Conservation (phyloP, 306 rosid genomes). For the Dalbergia oliveri region DNA sequence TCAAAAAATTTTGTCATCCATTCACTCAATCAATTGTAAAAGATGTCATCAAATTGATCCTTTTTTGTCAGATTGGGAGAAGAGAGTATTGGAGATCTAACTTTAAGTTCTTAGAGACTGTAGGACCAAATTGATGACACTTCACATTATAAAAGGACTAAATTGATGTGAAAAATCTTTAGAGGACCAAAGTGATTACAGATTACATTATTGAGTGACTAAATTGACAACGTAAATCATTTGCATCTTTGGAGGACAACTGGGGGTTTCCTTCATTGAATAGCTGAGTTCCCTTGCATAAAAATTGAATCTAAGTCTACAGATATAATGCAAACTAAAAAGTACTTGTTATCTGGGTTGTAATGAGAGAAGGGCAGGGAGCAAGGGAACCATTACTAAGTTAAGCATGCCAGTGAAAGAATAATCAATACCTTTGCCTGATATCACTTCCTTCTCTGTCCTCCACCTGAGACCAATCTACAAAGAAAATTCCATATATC, state of each 20-base stretch:
- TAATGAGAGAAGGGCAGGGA: constrained; percentile 23
- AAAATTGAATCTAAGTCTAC: not conserved
- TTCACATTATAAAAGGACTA: not conserved
- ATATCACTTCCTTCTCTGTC: constrained; percentile 87
- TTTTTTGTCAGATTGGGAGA: not conserved
- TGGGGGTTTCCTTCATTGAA: not conserved
- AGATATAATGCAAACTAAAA: constrained; percentile 32
- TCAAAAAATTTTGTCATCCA: not conserved
- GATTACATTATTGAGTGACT: too few relatives aligned
- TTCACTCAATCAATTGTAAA: not conserved
- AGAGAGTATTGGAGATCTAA: not conserved
- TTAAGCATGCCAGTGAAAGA: constrained; percentile 36
- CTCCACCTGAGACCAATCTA: constrained; percentile 99
- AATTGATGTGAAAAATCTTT: not conserved
- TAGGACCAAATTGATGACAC: too few relatives aligned
- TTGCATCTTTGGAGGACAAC: not conserved
- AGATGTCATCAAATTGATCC: not conserved
- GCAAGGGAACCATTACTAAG: constrained; percentile 19
- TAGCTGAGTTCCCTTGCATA: not conserved
- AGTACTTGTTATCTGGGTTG: constrained; percentile 29
- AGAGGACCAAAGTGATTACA: too few relatives aligned
- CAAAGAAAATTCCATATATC: constrained; percentile 39
- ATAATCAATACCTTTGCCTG: constrained; percentile 83
- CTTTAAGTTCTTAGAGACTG: not conserved
- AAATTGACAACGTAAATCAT: not conserved